Base-by-base conservation (phyloP, 805 yeast species). In the Wickerhamiella sorbophila region DNA sequence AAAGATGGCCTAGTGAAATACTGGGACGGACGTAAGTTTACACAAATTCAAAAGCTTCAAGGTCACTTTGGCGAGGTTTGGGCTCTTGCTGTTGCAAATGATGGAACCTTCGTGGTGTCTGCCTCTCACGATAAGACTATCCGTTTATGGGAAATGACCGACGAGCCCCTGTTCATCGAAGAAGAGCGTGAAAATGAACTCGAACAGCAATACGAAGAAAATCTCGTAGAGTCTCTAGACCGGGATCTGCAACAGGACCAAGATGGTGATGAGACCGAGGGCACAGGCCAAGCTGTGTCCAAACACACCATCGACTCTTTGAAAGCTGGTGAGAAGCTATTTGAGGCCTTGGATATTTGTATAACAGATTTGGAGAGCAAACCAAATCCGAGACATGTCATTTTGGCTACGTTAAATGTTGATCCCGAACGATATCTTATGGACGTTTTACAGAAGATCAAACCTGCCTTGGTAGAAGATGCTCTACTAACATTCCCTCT, bases 1-100 rank as follows among this genome's bases (percentile, higher is more conserved):
- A 91, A 91, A 56, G 99, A 91, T 61, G 86, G 82, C 12, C 62
- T 79, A 45, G 72, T 91, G 43, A 91, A 91, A 61, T 86, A 85
- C 61, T 91, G 99, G 99, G 99, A 91, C 60, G 99, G 97, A 50
- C 93, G 83, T 53, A 91, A 91, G 61, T 91, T 91, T 60, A 95
- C 84, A 52, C 82, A 88, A 60, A 75, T 91, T 47, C 97, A 91
- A 61, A 83, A 80, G 53, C 66, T 91, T 26, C 72, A 75, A 6
- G 87, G 80, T 4, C 97, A 91, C 59, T 94, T 85, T 45, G 72
- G 85, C 44, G 97, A 91, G 63, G 93, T 91, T 19, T 91, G 97
- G 98, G 73, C 85, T 32, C 58, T 91, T 38, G 79, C 87, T n/a
- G 71, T 88, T 15, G 76, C 93, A 45, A 61, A 63, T 20, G 55